Percentiles rank a stretch among this genome's conserved stretches.
These are phyloP conservation scores for Yarrowia porcina DNA, from an alignment of 805 yeast species.

Conservation along the genomic window DNA sequence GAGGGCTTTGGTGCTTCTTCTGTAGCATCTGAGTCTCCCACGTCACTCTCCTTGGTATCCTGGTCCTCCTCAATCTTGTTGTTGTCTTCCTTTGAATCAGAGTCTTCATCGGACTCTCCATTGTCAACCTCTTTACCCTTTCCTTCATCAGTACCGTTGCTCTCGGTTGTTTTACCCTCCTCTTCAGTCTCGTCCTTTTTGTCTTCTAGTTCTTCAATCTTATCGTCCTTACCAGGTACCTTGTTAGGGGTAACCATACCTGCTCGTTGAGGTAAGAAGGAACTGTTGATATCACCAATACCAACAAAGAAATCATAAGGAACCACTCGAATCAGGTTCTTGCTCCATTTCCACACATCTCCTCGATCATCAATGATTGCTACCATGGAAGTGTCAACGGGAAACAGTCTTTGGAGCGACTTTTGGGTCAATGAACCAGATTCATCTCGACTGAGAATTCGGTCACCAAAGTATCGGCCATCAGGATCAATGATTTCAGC, in stretches of 20 bases:
- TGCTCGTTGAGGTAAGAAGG: constrained; percentile 76
- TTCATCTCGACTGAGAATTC: constrained; percentile 90
- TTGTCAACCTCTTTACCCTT: constrained; percentile 6
- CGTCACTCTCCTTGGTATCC: background rate
- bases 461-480: constrained; percentile 81
- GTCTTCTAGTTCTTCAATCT: constrained; percentile 31
- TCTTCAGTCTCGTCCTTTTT: constrained; percentile 1
- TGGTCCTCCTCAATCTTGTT: background rate
- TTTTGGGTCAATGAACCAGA: constrained; percentile 90
- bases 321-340: constrained; percentile 82
- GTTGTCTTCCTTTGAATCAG: background rate
- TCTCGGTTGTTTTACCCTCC: constrained; percentile 1
- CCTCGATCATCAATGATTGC: constrained; percentile 96
- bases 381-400: constrained; percentile 95
- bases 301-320: constrained; percentile 97
- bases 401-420: constrained; percentile 81
- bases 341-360: constrained; percentile 98
- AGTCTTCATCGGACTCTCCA: background rate
- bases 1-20: background rate
- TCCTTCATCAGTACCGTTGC: background rate
- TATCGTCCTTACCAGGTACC: constrained; percentile 18
- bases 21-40: background rate
- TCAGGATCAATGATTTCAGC: constrained; percentile 90
- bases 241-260: constrained; percentile 36
- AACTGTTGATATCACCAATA: constrained; percentile 93